A percentile compares a stretch with the other conserved stretches of the same genome.
These are phyloP conservation scores for Hyparrhenia diplandra DNA, from an alignment of 176 grass and related monocot species.

Conservation along the genomic window DNA sequence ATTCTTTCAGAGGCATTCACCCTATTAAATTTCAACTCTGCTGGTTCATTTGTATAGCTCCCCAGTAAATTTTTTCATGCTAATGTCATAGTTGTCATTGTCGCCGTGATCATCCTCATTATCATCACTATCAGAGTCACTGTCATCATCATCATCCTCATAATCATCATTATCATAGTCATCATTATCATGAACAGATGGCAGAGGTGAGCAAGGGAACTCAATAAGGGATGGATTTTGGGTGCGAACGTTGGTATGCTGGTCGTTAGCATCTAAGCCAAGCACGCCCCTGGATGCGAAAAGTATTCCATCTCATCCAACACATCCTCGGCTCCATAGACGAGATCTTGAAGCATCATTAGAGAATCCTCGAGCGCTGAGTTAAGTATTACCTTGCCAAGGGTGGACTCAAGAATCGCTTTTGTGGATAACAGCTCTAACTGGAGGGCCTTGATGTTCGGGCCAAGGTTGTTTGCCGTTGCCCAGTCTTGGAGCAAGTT, in stretches of 20 bases:
- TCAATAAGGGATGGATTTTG: neutral
- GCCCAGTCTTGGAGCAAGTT: neutral
- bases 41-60: neutral
- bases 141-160: no score
- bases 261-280: neutral
- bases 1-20: neutral
- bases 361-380: neutral
- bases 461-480: neutral
- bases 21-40: neutral
- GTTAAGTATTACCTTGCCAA: neutral
- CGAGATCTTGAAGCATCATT: neutral
- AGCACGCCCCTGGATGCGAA: neutral
- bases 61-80: no score
- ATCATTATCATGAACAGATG: no score
- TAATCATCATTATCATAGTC: no score
- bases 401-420: neutral
- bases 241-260: neutral
- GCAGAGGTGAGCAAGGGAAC: no score
- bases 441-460: neutral
- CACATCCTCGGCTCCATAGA: neutral
- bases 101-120: no score
- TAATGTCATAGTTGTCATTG: no score
- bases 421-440: neutral
- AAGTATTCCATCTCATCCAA: conserved; percentile 18
- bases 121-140: no score